Conservation (phyloP, 2,329 filamentous ascomycete species). For the Trichoderma sp. region DNA sequence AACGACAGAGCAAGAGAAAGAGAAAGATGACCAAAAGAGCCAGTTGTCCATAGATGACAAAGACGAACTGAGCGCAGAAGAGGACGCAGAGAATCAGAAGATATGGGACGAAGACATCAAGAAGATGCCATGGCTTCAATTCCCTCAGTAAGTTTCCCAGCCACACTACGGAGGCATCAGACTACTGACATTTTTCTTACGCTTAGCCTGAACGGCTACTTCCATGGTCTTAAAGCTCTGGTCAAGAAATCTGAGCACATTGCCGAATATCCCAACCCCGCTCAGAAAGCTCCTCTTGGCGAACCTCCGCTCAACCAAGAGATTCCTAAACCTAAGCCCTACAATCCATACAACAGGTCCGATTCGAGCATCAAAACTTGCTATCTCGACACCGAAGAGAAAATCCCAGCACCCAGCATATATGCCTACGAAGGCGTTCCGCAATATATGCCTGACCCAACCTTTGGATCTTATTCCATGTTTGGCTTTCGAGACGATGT, state of each 20-base stretch:
- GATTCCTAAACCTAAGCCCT: slow-evolving; percentile 53
- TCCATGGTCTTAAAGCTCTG: slow-evolving; percentile 73
- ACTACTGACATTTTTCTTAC: background rate
- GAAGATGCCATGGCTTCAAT: slow-evolving; percentile 45
- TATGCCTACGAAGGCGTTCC: slow-evolving; percentile 72
- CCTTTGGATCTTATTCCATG: slow-evolving; percentile 74
- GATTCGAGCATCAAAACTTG: slow-evolving; percentile 57
- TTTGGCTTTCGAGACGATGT: slow-evolving; percentile 75
- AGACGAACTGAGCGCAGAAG: slow-evolving; percentile 22
- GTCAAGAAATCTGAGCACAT: slow-evolving; percentile 63
- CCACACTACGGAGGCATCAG: background rate
- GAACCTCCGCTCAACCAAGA: slow-evolving; percentile 38
- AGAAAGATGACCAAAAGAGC: background rate
- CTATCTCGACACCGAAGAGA: slow-evolving; percentile 63
- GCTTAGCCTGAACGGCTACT: slow-evolving; percentile 74
- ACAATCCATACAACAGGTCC: slow-evolving; percentile 69
- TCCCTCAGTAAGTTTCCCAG: slow-evolving; percentile 39
- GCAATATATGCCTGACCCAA: slow-evolving; percentile 74
- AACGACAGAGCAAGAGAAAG: slow-evolving; percentile 6
- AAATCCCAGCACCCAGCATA: slow-evolving; percentile 60
- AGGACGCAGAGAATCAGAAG: slow-evolving; percentile 35
- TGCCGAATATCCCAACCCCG: slow-evolving; percentile 69
- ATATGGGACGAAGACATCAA: slow-evolving; percentile 36
- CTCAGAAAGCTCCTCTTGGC: slow-evolving; percentile 38
- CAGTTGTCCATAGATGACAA: background rate